Evolutionary conservation across 495 filamentous ascomycete genomes (phyloP), one percentile per base, ranked within the genome.

Genomic region (Neurospora sublineolata): DNA sequence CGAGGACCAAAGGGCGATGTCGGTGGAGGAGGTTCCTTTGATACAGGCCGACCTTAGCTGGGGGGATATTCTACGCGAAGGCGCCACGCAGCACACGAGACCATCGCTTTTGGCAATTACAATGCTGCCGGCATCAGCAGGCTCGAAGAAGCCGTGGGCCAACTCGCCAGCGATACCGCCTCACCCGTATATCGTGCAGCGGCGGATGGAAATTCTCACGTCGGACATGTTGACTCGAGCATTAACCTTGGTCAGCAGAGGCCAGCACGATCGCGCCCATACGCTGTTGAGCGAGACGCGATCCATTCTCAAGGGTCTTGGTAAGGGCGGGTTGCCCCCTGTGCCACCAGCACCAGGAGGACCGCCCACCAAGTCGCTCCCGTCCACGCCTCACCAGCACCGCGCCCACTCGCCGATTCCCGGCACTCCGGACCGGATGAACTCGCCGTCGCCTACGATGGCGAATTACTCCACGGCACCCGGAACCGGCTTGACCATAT

Each of bases 191-290:
- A 93, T 99, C 70, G 96, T 99, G 10, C 95, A 99, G 80, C 89
- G 95, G 42, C 90, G 95, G 58, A 99, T 99, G 95, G 95, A 99
- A 81, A 84, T 99, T 4, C 87, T 99, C 37, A 97, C 96, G 1
- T 98, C 96, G 4, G 95, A 99, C 80, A 99, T 99, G 95, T 84
- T 99, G 70, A 97, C 93, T 11, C 86, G 95, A 46, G 93, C 96
- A 4, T 83, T 99, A 68, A 97, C 93, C 0, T 88, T 99, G 7
- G 93, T 97, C 27, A 93, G 93, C 67, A 88, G 94, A 33, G 92
- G 93, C 23, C 94, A 97, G 78, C 92, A 97, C 76, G 95, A 99
- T 72, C 92, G 94, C 38, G 95, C 94, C 1, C 90, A 95, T 75
- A 95, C 96, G 42, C 87, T 98, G 4, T 83, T 99, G 27, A 92